A percentile compares a stretch with the other conserved stretches of the same genome.
These are phyloP conservation scores for Amanita molliuscula DNA, from an alignment of 768 basidiomycete genomes.

Conservation along the genomic window DNA sequence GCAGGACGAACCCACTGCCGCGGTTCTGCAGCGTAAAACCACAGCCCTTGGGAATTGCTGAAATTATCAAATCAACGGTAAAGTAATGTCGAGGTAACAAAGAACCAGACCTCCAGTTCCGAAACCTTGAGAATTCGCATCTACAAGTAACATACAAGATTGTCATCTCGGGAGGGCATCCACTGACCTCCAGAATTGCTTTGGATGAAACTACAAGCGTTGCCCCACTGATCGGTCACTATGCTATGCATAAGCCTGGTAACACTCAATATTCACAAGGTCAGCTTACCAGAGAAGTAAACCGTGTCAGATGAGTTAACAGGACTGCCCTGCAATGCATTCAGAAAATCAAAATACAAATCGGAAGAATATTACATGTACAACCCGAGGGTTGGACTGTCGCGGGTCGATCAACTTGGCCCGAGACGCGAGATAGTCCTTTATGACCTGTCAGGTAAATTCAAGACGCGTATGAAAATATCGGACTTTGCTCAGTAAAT, in stretches of 20 bases:
- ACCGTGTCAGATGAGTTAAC: constrained; percentile 86
- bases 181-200: constrained; percentile 73
- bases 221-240: constrained; percentile 84
- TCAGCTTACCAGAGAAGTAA: constrained; percentile 68
- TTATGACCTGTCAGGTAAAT: neutral
- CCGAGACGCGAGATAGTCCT: constrained; percentile 79
- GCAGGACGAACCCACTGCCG: constrained; percentile 74
- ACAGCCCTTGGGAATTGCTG: constrained; percentile 86
- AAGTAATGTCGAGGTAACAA: neutral
- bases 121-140: constrained; percentile 44
- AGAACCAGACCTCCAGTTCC: constrained; percentile 64
- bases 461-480: neutral
- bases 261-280: neutral
- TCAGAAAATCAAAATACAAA: constrained; percentile 5
- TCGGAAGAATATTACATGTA: constrained; percentile 40
- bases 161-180: neutral
- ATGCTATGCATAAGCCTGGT: neutral
- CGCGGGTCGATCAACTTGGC: constrained; percentile 70
- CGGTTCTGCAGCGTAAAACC: constrained; percentile 97
- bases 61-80: constrained; percentile 4
- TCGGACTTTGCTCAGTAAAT: constrained; percentile 75
- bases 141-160: neutral
- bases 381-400: constrained; percentile 53
- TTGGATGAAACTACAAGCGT: constrained; percentile 83
- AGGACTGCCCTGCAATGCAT: constrained; percentile 57